Conservation (phyloP, 352 stramenopile genomes). For the Pythium diclinum region DNA sequence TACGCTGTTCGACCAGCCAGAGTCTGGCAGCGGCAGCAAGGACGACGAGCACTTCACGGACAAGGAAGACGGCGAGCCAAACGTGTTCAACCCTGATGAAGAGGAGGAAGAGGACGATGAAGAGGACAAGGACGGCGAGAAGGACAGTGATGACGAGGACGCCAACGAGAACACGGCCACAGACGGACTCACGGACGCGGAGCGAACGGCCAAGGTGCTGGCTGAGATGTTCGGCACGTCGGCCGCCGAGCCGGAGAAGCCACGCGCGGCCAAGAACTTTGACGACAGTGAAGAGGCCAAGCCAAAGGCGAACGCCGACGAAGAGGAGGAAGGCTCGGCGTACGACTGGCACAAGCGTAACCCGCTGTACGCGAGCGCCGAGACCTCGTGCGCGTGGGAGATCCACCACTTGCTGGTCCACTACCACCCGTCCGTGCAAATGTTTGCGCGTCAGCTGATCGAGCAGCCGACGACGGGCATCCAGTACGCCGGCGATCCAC, state of each 20-base stretch:
- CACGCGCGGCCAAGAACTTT: conserved; percentile 33
- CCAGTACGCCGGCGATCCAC: conserved; percentile 93
- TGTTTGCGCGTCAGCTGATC: conserved; percentile 87
- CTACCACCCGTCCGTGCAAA: conserved; percentile 96
- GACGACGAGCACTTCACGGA: conserved; percentile 58
- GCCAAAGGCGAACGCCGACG: conserved; percentile 19
- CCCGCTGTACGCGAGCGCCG: conserved; percentile 73
- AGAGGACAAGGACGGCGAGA: conserved; percentile 33
- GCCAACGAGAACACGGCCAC: conserved; percentile 24
- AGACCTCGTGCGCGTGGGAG: conserved; percentile 90
- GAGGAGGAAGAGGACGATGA: conserved; percentile 30
- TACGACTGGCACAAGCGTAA: conserved; percentile 90
- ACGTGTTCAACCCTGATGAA: conserved; percentile 30
- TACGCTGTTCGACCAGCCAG: conserved; percentile 66
- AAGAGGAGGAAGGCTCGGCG: conserved; percentile 7
- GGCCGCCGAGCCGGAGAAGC: conserved; percentile 16
- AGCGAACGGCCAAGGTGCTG: conserved; percentile 53
- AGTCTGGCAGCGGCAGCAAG: conserved; percentile 21
- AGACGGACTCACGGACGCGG: conserved; percentile 48
- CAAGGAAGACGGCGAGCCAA: conserved; percentile 39
- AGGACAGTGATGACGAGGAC: conserved; percentile 32
- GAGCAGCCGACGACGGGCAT: conserved; percentile 58
- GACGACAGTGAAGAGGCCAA: conserved; percentile 33
- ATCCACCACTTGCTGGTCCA: conserved; percentile 89
- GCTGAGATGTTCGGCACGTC: conserved; percentile 64